Evolutionary conservation across 805 yeast genomes (phyloP).

Genomic region (Komagataella pseudopastoris): DNA sequence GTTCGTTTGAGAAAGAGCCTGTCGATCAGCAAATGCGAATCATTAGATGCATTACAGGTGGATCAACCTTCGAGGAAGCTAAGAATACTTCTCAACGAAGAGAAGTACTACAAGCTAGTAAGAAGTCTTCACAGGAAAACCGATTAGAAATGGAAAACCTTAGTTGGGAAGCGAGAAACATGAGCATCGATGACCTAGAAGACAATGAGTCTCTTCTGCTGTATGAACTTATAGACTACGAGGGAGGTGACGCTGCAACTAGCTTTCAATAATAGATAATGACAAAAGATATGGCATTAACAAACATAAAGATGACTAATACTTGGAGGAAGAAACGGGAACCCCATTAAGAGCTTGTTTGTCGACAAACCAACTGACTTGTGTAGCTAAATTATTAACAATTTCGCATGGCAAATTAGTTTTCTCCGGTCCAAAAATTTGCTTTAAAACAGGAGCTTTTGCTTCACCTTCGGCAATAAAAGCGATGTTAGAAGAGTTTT

Average conservation of each 20-base stretch:
- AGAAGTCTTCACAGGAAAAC: neutral
- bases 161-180: constrained; percentile 7
- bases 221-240: constrained; percentile 3
- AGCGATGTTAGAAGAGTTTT: constrained; percentile 38
- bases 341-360: constrained; percentile 64
- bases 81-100: neutral
- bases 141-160: constrained; percentile 1
- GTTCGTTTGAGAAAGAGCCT: constrained; percentile 30
- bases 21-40: constrained; percentile 33
- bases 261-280: neutral
- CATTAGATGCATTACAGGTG: constrained; percentile 47
- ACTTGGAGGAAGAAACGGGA: constrained; percentile 9
- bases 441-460: constrained; percentile 58
- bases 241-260: constrained; percentile 3
- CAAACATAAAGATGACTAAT: neutral
- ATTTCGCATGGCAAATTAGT: constrained; percentile 54
- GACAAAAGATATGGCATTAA: neutral
- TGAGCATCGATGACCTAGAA: constrained; percentile 5
- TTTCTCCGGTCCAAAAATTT: constrained; percentile 45
- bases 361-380: constrained; percentile 77
- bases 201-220: constrained; percentile 6
- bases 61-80: neutral
- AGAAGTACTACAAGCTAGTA: neutral
- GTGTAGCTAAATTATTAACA: constrained; percentile 46
- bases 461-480: constrained; percentile 87